Evolutionary conservation across 2,329 filamentous ascomycete genomes (phyloP).

Genomic region (Colletotrichum spinosum): DNA sequence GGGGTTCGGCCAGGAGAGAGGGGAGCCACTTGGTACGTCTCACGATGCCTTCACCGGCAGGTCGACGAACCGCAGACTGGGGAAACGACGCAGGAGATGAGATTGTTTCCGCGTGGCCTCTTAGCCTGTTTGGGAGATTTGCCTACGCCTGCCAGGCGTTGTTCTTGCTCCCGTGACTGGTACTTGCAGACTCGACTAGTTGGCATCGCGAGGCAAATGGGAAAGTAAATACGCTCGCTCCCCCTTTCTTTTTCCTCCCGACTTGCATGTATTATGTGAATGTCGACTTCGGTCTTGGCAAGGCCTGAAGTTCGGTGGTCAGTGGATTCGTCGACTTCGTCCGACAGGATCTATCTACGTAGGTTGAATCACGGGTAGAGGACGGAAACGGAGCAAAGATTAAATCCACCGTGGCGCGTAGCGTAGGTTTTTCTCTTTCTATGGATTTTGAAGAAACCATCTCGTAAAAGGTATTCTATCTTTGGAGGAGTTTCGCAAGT

Average conservation of each 20-base stretch:
- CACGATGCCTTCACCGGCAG: slow-evolving; percentile 19
- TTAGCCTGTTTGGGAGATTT: too few species aligned
- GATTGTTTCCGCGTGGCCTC: neutral
- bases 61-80: neutral
- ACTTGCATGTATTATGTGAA: neutral
- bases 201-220: too few species aligned
- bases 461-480: neutral
- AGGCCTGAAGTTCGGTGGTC: slow-evolving; percentile 29
- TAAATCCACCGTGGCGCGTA: too few species aligned
- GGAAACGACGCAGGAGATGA: neutral
- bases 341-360: neutral
- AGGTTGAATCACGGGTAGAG: neutral
- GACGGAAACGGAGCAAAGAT: too few species aligned
- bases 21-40: slow-evolving; percentile 28
- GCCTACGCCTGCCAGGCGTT: too few species aligned
- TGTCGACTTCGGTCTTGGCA: slow-evolving; percentile 26
- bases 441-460: neutral
- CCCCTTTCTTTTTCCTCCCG: neutral
- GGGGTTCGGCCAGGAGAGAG: neutral
- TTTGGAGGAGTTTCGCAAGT: neutral
- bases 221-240: neutral
- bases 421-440: neutral
- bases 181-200: too few species aligned
- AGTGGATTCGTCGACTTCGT: neutral
- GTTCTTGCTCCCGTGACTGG: too few species aligned